Conservation (phyloP, 2,329 filamentous ascomycete genomes). For the Hypomyces perniciosus region DNA sequence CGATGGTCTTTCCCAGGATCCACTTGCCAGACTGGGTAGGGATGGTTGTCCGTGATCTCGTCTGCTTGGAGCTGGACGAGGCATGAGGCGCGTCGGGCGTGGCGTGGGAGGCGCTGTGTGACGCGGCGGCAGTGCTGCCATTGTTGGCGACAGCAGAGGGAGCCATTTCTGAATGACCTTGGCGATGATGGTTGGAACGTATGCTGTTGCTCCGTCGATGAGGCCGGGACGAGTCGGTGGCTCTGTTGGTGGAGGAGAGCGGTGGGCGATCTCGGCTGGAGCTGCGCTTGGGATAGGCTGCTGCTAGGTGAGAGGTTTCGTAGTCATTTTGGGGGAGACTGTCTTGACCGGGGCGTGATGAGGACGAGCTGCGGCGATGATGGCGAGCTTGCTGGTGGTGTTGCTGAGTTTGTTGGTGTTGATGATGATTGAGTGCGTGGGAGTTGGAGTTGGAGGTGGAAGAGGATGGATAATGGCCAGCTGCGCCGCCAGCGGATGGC, state of each 20-base stretch:
- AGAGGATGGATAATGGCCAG: constrained; percentile 14
- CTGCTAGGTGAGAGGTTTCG: constrained; percentile 64
- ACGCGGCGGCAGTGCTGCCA: constrained; percentile 45
- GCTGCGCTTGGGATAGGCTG: constrained; percentile 54
- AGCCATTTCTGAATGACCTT: constrained; percentile 40
- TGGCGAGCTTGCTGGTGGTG: constrained; percentile 27
- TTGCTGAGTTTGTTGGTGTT: constrained; percentile 17
- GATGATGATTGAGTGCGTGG: constrained; percentile 7
- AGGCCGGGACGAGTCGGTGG: constrained; percentile 29
- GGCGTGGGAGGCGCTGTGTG: constrained; percentile 36
- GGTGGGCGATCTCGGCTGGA: constrained; percentile 55
- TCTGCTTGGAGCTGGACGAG: constrained; percentile 41
- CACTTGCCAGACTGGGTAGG: constrained; percentile 87
- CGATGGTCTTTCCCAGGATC: constrained; percentile 93
- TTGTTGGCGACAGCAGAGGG: constrained; percentile 48
- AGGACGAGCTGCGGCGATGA: constrained; percentile 35
- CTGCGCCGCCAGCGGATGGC: constrained; percentile 16
- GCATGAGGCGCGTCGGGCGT: constrained; percentile 31
- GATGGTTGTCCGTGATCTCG: constrained; percentile 70
- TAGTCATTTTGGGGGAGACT: constrained; percentile 58
- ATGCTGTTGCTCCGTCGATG: constrained; percentile 48
- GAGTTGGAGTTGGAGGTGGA: constrained; percentile 15
- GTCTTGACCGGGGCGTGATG: constrained; percentile 38
- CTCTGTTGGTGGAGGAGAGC: constrained; percentile 37
- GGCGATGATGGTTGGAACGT: constrained; percentile 37